A percentile compares a stretch with the other conserved stretches of the same genome.
Evolutionary conservation across 441 rosid species (phyloP).

Genomic region (Isatis lusitanica): DNA sequence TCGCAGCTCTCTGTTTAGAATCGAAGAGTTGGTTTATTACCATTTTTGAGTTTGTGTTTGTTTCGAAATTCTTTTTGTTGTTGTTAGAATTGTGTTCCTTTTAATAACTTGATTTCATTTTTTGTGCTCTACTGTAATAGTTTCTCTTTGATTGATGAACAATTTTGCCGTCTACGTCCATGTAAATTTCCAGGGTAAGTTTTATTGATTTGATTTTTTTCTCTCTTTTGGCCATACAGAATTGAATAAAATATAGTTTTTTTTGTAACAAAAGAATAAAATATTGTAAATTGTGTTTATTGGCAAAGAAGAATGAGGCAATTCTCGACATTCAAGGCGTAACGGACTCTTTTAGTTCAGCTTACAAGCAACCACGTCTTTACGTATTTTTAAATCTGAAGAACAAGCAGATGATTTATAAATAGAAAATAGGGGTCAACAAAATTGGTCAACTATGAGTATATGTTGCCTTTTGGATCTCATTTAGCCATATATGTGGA

Average conservation of each 20-base stretch:
- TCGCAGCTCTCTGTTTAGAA: slow-evolving; percentile 24
- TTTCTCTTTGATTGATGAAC: slow-evolving; percentile 6
- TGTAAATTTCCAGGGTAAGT: neutral
- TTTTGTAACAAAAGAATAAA: too few species aligned
- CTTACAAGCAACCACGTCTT: slow-evolving; percentile 16
- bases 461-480: neutral
- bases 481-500: neutral
- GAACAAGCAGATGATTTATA: neutral
- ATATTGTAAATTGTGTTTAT: neutral
- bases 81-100: neutral
- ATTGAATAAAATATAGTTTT: too few species aligned
- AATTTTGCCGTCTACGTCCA: neutral
- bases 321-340: neutral
- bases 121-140: neutral
- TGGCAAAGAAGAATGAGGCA: neutral
- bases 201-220: neutral
- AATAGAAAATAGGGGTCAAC: neutral
- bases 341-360: neutral
- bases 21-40: neutral
- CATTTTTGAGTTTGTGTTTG: slow-evolving; percentile 11
- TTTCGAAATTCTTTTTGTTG: neutral
- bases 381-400: neutral
- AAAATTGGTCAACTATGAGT: neutral
- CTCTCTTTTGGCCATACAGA: neutral
- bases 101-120: slow-evolving; percentile 1